Conservation (phyloP, 1,139 yeast genomes). For the Tardiomyces blankii region DNA sequence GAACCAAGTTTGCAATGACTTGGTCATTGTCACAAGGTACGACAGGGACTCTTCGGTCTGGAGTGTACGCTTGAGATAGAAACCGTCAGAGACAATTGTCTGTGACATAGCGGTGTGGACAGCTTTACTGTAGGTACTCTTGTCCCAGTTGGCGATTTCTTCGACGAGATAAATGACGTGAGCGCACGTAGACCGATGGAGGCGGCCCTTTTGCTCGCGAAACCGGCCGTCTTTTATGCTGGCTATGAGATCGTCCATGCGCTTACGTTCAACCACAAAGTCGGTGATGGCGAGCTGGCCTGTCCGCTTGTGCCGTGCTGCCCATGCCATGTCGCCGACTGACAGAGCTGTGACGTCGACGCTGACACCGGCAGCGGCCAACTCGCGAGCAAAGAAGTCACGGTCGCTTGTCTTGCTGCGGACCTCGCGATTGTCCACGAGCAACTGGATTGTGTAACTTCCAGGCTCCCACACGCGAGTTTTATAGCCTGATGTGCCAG, state of each 20-base stretch:
- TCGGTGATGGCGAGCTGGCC: conserved; percentile 61
- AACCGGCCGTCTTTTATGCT: conserved; percentile 84
- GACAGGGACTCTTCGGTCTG: conserved; percentile 67
- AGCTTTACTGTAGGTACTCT: conserved; percentile 44
- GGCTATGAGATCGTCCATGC: conserved; percentile 72
- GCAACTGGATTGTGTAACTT: conserved; percentile 44
- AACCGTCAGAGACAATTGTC: conserved; percentile 55
- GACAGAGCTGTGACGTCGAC: conserved; percentile 51
- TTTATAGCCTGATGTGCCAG: not conserved
- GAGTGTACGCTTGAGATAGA: conserved; percentile 56
- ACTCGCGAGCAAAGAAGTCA: conserved; percentile 32
- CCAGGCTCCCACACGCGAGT: conserved; percentile 39
- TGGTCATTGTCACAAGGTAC: conserved; percentile 49
- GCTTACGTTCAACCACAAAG: conserved; percentile 76
- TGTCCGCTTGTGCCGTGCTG: conserved; percentile 54
- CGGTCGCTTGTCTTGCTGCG: conserved; percentile 17
- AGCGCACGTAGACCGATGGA: conserved; percentile 55
- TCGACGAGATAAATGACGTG: conserved; percentile 77
- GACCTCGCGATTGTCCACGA: conserved; percentile 79
- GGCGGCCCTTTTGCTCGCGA: conserved; percentile 68
- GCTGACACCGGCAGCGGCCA: conserved; percentile 38
- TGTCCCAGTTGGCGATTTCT: conserved; percentile 38
- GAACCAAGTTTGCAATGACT: conserved; percentile 29
- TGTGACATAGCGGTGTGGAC: conserved; percentile 69
- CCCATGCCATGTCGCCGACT: conserved; percentile 86